Base-by-base conservation (phyloP, 768 basidiomycete species). In the Rhizopogon vinicolor region DNA sequence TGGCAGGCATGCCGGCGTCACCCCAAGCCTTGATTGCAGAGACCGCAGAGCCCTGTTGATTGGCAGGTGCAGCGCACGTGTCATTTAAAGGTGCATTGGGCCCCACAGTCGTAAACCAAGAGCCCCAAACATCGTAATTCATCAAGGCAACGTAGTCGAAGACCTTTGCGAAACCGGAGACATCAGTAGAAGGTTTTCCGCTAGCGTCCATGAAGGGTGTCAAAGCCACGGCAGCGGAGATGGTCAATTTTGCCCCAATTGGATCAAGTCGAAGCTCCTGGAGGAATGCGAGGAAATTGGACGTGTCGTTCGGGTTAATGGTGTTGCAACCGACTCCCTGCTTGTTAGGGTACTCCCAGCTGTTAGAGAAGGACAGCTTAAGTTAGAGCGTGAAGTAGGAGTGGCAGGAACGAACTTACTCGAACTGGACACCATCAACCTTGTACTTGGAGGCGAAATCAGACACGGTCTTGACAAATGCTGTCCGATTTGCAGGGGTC, bases 341-440 rank as follows among this genome's bases (percentile, higher is more conserved):
- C 5, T 69, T 60, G 53, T 77, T 81, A 1, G 93, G 93, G 65
- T 88, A 93, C 70, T 96, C 93, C 92, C 93, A 95, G 63, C 91
- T 93, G 51, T 28, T 25, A 41, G 13, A 52, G 56, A n/a, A 13
- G 12, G 12, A 19, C 6, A 12, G 41, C n/a, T n/a, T 2, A 1
- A 14, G 3, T 68, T 5, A 64, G 45, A 18, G 25, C 1, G 1
- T 43, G n/a, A 18, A 7, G 44, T 16, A 3, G 19, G 10, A 37
- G 3, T 31, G 2, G 46, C 46, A 19, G 16, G 12, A 7, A 7
- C 22, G 9, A 3, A 52, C 66, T 1, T 52, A 72, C 69, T 67
- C 65, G 37, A 71, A 68, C 19, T 61, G 80, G 48, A 89, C 68
- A 13, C 86, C 85, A 56, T 84, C 84, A 1, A 88, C 67, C 0